Conservation (phyloP, 306 rosid genomes). For the Hippophae tibetana region DNA sequence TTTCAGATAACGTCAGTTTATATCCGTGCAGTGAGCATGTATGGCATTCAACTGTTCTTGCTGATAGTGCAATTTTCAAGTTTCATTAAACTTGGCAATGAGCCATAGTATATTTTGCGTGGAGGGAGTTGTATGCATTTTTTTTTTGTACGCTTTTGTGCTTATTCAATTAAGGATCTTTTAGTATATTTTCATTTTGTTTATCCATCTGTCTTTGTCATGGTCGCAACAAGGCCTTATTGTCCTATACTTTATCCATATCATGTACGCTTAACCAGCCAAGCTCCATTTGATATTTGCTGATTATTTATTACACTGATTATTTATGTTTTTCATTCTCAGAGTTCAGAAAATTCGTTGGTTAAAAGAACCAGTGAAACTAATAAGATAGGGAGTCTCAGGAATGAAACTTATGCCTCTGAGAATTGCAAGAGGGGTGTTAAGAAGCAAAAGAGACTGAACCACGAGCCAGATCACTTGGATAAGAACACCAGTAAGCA, state of each 20-base stretch:
- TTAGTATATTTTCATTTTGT: no score
- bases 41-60: constrained; percentile 11
- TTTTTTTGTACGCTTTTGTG: neutral
- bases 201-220: neutral
- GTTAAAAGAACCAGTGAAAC: constrained; percentile 26
- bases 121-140: constrained; percentile 1
- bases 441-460: constrained; percentile 46
- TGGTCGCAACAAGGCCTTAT: neutral
- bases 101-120: neutral
- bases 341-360: constrained; percentile 36
- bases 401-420: constrained; percentile 42
- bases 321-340: constrained; percentile 19
- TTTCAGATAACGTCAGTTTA: constrained; percentile 56
- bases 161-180: neutral
- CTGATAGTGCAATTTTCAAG: neutral
- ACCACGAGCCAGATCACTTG: constrained; percentile 11
- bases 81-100: neutral
- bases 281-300: neutral
- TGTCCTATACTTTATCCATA: neutral
- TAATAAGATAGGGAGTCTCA: constrained; percentile 21
- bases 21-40: constrained; percentile 43
- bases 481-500: constrained; percentile 6
- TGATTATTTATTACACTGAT: constrained; percentile 10
- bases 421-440: constrained; percentile 50
- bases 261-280: neutral